phyloP scores from a whole-genome alignment of 768 basidiomycete genomes.

The Tulasnella sp. region DNA sequence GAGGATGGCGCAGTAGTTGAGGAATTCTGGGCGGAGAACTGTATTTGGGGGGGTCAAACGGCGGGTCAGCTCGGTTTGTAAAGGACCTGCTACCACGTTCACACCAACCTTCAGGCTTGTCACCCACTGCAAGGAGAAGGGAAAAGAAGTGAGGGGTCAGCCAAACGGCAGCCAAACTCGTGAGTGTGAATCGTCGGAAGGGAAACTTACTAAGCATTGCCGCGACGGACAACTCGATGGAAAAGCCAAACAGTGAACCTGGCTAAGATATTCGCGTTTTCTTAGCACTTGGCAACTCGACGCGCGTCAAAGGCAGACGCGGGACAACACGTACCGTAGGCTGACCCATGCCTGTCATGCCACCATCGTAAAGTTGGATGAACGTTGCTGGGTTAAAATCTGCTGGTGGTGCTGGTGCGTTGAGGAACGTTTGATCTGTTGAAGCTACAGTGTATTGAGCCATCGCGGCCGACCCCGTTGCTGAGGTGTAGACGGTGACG shows the following conservation, averaged over 20 bases:
- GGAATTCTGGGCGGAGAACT: slow-evolving; percentile 49
- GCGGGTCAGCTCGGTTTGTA: not conserved
- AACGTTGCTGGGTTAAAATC: slow-evolving; percentile 5
- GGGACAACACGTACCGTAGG: slow-evolving; percentile 2
- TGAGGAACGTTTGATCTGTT: slow-evolving; percentile 11
- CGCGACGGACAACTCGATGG: slow-evolving; percentile 65
- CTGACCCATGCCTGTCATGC: slow-evolving; percentile 21
- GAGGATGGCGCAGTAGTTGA: slow-evolving; percentile 54
- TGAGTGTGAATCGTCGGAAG: not conserved
- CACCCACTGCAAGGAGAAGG: slow-evolving; percentile 23
- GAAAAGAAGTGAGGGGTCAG: not conserved
- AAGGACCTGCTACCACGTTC: too few species aligned
- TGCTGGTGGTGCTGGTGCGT: slow-evolving; percentile 27
- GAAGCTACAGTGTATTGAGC: slow-evolving; percentile 23
- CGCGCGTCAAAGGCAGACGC: not conserved
- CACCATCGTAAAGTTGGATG: slow-evolving; percentile 32
- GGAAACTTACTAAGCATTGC: slow-evolving; percentile 53
- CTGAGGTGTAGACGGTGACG: slow-evolving; percentile 23
- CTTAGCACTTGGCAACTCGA: not conserved
- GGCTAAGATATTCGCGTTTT: slow-evolving; percentile 39
- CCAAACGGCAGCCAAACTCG: not conserved
- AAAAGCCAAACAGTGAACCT: slow-evolving; percentile 63
- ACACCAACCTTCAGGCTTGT: not conserved
- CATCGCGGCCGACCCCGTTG: not conserved
- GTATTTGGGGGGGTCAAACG: not conserved